Evolutionary conservation across 176 grass and related monocot genomes (phyloP).

Genomic region (Areca catechu): DNA sequence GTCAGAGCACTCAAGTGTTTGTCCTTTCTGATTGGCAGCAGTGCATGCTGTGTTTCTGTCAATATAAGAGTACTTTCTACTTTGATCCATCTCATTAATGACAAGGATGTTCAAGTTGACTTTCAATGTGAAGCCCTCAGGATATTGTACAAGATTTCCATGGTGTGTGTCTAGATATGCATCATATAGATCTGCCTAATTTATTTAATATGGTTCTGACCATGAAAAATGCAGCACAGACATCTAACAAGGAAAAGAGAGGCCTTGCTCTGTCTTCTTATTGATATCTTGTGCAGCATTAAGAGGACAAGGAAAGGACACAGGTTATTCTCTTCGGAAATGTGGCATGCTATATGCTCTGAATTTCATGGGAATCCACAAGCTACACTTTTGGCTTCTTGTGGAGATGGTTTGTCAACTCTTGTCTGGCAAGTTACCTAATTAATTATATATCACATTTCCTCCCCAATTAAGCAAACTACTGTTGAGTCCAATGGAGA

Average conservation of each 20-base stretch:
- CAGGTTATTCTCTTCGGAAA: background rate
- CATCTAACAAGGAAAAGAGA: constrained; percentile 34
- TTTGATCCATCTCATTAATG: constrained; percentile 35
- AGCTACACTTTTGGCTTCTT: constrained; percentile 16
- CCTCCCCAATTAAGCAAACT: constrained; percentile 31
- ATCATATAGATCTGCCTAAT: constrained; percentile 22
- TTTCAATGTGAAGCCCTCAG: constrained; percentile 40
- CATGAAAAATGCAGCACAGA: constrained; percentile 34
- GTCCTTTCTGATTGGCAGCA: constrained; percentile 39
- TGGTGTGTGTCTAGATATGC: constrained; percentile 20
- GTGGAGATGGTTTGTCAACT: constrained; percentile 22
- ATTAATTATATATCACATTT: constrained; percentile 31
- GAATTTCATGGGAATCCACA: constrained; percentile 23
- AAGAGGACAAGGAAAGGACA: constrained; percentile 27
- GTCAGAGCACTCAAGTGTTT: constrained; percentile 52
- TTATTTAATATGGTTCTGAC: constrained; percentile 39
- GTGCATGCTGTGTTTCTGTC: constrained; percentile 27
- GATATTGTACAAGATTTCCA: constrained; percentile 50
- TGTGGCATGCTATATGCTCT: constrained; percentile 12
- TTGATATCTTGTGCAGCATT: constrained; percentile 41
- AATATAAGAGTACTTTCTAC: constrained; percentile 27
- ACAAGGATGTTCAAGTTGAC: constrained; percentile 28
- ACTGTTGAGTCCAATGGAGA: constrained; percentile 10
- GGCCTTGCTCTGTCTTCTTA: constrained; percentile 38
- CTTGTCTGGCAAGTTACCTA: constrained; percentile 30